phyloP scores from a whole-genome alignment of 225 moss, liverwort and hornwort genomes.

The Physcomitrium patens region DNA sequence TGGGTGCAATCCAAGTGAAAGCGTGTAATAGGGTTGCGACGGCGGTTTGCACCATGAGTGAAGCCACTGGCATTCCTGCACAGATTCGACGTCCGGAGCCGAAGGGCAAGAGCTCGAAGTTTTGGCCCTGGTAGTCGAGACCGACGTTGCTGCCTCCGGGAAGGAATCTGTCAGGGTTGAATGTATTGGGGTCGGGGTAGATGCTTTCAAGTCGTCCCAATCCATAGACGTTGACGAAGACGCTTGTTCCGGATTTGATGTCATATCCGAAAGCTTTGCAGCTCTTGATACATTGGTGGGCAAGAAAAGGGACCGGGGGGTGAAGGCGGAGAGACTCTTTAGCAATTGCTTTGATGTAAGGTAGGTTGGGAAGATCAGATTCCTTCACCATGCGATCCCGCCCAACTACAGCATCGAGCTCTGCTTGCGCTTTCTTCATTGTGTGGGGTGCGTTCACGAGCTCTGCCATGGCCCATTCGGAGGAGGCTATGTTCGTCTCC shows the following conservation, averaged over 20 bases:
- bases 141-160: slow-evolving; percentile 29
- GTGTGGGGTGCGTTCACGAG: slow-evolving; percentile 21
- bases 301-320: slow-evolving; percentile 33
- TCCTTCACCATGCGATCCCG: slow-evolving; percentile 31
- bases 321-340: slow-evolving; percentile 46
- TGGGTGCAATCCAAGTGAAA: slow-evolving; percentile 28
- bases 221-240: slow-evolving; percentile 55
- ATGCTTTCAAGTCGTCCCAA: slow-evolving; percentile 32
- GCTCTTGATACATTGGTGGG: slow-evolving; percentile 32
- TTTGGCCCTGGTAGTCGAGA: slow-evolving; percentile 37
- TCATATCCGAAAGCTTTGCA: slow-evolving; percentile 38
- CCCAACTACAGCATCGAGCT: slow-evolving; percentile 44
- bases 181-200: slow-evolving; percentile 45
- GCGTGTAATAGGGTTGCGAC: slow-evolving; percentile 34
- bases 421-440: slow-evolving; percentile 36
- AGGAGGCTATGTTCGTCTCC: slow-evolving; percentile 37
- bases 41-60: slow-evolving; percentile 35
- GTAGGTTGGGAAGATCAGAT: slow-evolving; percentile 32
- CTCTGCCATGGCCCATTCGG: slow-evolving; percentile 55
- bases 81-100: slow-evolving; percentile 39
- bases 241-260: slow-evolving; percentile 32
- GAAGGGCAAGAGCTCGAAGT: slow-evolving; percentile 46
- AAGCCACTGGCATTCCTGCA: slow-evolving; percentile 33
- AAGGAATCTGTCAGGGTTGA: slow-evolving; percentile 61
- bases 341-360: slow-evolving; percentile 39